A percentile compares a stretch with the other conserved stretches of the same genome.
Conservation (phyloP, 495 filamentous ascomycete genomes). For the Tuber brumale region DNA sequence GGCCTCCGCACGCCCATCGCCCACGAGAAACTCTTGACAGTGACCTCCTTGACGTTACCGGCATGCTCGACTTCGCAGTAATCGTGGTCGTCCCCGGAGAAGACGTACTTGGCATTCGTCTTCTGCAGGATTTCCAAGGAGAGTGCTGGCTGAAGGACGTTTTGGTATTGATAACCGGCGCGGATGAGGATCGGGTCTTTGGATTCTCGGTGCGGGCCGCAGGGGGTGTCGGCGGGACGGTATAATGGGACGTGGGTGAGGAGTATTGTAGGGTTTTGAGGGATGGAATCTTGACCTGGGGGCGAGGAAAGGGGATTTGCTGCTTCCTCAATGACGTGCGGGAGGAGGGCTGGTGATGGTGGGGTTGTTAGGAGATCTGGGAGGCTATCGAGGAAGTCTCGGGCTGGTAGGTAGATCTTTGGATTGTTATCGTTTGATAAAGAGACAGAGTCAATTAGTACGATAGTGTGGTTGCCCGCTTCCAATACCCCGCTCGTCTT, state of each 20-base stretch:
- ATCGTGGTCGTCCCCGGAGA: slow-evolving; percentile 97
- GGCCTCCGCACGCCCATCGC: slow-evolving; percentile 92
- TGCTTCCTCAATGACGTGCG: not conserved
- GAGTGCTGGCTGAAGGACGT: slow-evolving; percentile 69
- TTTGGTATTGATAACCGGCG: slow-evolving; percentile 91
- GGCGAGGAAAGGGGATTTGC: not conserved
- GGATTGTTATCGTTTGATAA: slow-evolving; percentile 54
- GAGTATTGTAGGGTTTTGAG: slow-evolving; percentile 63
- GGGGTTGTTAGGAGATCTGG: slow-evolving; percentile 44
- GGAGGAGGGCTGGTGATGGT: slow-evolving; percentile 1
- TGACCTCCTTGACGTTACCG: slow-evolving; percentile 71
- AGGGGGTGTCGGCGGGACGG: slow-evolving; percentile 70
- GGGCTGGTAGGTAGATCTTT: slow-evolving; percentile 64
- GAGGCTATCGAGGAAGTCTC: slow-evolving; percentile 66
- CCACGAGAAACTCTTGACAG: slow-evolving; percentile 88
- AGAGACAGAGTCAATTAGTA: slow-evolving; percentile 82
- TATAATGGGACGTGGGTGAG: slow-evolving; percentile 89
- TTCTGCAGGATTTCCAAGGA: slow-evolving; percentile 65
- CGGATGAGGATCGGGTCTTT: slow-evolving; percentile 70
- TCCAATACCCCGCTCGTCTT: slow-evolving; percentile 79
- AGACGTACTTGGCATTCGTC: slow-evolving; percentile 68
- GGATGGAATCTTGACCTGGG: slow-evolving; percentile 4
- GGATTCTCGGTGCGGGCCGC: slow-evolving; percentile 80
- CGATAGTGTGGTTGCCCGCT: slow-evolving; percentile 90
- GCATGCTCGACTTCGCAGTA: slow-evolving; percentile 86